Percentiles rank a stretch among this genome's conserved stretches.
phyloP scores from a whole-genome alignment of 441 rosid species.

The Brassica balearica region DNA sequence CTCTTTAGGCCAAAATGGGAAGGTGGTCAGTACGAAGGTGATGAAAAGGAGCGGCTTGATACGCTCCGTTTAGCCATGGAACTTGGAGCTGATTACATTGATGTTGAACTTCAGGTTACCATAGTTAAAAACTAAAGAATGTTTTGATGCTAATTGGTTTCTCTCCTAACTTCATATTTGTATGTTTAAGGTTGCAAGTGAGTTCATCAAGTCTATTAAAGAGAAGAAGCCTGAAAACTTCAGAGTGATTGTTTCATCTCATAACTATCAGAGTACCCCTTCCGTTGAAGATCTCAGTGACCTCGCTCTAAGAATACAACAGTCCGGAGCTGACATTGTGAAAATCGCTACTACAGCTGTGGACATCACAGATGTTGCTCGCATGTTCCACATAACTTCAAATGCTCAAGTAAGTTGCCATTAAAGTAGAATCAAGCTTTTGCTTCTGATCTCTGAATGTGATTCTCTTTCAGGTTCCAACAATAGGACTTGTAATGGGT shows the following conservation, averaged over 20 bases:
- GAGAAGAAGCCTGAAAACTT: constrained; percentile 74
- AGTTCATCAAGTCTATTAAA: constrained; percentile 59
- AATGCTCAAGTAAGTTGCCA: constrained; percentile 83
- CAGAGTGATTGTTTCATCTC: constrained; percentile 86
- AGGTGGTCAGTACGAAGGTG: constrained; percentile 93
- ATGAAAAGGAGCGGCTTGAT: constrained; percentile 67
- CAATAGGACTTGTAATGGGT: constrained; percentile 88
- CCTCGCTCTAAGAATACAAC: constrained; percentile 78
- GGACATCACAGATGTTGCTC: constrained; percentile 86
- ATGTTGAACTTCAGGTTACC: constrained; percentile 90
- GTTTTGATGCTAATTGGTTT: constrained; percentile 12
- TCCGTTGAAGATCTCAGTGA: constrained; percentile 78
- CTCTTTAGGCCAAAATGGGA: constrained; percentile 85
- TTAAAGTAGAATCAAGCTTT: background rate
- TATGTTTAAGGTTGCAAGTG: constrained; percentile 68
- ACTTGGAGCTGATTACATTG: constrained; percentile 91
- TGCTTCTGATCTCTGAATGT: constrained; percentile 18
- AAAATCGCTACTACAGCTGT: constrained; percentile 90
- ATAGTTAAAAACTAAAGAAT: background rate
- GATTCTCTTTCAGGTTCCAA: constrained; percentile 66
- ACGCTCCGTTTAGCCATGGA: constrained; percentile 88
- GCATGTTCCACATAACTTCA: constrained; percentile 80
- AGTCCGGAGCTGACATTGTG: constrained; percentile 90
- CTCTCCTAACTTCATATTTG: constrained; percentile 26
- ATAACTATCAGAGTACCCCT: constrained; percentile 84